Conservation (phyloP, 176 grass and related monocot species). For the Coix lacrymajobi region DNA sequence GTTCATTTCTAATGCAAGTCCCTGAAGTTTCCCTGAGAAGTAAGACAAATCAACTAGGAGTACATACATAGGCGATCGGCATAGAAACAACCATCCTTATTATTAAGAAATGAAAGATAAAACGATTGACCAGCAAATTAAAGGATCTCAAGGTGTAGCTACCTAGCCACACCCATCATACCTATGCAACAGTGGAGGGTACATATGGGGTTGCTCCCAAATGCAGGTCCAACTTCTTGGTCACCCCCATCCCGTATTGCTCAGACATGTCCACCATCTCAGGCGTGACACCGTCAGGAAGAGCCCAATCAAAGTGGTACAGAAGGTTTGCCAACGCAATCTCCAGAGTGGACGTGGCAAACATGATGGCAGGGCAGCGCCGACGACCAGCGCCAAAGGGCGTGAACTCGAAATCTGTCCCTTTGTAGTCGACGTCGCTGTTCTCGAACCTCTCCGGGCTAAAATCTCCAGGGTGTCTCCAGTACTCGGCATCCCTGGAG, state of each 20-base stretch:
- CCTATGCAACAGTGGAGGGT: neutral
- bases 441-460: slow-evolving; percentile 2
- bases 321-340: slow-evolving; percentile 31
- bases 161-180: neutral
- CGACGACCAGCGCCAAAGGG: slow-evolving; percentile 37
- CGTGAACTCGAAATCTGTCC: slow-evolving; percentile 29
- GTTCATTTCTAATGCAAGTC: too few species aligned
- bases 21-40: too few species aligned
- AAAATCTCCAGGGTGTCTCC: neutral
- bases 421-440: slow-evolving; percentile 10
- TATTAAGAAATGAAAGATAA: too few species aligned
- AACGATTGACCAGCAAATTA: too few species aligned
- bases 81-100: too few species aligned
- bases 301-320: slow-evolving; percentile 36
- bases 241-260: neutral
- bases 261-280: slow-evolving; percentile 26
- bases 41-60: too few species aligned
- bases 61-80: too few species aligned
- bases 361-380: slow-evolving; percentile 28
- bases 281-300: neutral
- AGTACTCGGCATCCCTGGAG: neutral
- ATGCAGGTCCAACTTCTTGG: neutral
- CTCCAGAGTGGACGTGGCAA: slow-evolving; percentile 5
- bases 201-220: neutral
- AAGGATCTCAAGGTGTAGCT: too few species aligned